A percentile compares a stretch with the other conserved stretches of the same genome.
Conservation (phyloP, 768 basidiomycete genomes). For the Trametes meyenii region DNA sequence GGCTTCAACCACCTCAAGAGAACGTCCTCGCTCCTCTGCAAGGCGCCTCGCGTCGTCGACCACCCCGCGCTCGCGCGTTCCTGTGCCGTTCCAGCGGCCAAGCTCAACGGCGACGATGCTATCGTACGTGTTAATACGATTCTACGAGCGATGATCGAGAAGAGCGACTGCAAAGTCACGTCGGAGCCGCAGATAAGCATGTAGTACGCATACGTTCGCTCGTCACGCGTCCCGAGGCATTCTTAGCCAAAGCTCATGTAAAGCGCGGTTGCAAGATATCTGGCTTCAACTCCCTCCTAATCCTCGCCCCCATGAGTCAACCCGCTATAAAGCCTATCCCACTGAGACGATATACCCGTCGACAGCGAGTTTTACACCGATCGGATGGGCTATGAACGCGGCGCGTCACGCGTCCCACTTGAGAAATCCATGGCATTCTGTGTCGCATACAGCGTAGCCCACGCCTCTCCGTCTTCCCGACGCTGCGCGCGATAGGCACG, state of each 20-base stretch:
- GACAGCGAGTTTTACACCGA: neutral
- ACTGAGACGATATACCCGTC: neutral
- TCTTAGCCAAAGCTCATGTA: no score
- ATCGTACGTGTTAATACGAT: conserved; percentile 4
- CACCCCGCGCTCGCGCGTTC: conserved; percentile 23
- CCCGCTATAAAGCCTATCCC: neutral
- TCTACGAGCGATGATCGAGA: neutral
- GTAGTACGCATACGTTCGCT: no score
- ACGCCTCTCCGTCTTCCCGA: neutral
- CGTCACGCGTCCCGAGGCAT: no score
- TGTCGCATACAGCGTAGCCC: neutral
- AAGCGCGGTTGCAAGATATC: no score
- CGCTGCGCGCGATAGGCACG: conserved; percentile 2
- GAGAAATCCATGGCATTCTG: neutral
- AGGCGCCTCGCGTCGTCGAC: conserved; percentile 26
- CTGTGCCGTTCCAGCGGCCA: conserved; percentile 21
- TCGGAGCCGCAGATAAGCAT: no score
- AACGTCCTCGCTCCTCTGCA: conserved; percentile 30
- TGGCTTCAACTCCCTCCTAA: no score
- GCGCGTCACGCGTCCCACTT: conserved; percentile 12
- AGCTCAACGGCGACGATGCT: conserved; percentile 9
- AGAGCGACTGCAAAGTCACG: no score
- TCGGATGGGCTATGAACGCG: neutral
- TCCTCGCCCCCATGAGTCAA: no score
- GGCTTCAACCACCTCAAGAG: conserved; percentile 37